Conservation (phyloP, 2,329 filamentous ascomycete species). For the Xylariaceae sp. region DNA sequence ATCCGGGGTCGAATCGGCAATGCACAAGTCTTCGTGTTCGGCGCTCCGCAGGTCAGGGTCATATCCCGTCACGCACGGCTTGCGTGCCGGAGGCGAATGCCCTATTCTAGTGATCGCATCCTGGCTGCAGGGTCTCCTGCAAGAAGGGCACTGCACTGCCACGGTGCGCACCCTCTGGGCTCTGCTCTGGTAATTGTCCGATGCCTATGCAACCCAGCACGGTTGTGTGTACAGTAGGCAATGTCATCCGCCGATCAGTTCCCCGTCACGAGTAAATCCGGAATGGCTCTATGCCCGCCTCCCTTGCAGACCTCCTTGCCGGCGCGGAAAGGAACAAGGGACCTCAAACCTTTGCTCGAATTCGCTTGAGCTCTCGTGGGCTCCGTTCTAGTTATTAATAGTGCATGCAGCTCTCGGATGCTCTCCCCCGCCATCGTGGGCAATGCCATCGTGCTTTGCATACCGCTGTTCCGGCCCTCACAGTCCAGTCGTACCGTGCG, state of each 20-base stretch:
- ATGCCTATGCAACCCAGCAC: background rate
- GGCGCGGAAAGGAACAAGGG: too few species aligned
- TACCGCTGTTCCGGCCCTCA: too few species aligned
- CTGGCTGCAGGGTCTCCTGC: background rate
- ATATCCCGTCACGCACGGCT: background rate
- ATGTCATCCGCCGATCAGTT: background rate
- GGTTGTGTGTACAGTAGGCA: background rate
- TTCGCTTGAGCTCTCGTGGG: too few species aligned
- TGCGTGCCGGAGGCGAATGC: background rate
- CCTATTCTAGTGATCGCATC: background rate
- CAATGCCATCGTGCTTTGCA: too few species aligned
- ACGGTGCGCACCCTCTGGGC: background rate
- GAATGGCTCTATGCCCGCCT: too few species aligned
- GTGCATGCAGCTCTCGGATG: too few species aligned
- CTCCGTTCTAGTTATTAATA: too few species aligned
- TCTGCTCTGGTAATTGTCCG: background rate
- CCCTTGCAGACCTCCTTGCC: too few species aligned
- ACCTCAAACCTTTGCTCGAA: too few species aligned
- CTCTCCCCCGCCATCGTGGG: too few species aligned
- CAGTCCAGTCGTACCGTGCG: too few species aligned
- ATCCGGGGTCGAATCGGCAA: background rate
- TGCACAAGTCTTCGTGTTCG: conserved; percentile 2
- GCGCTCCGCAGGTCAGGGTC: background rate
- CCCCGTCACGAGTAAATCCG: background rate
- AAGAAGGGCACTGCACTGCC: background rate